Conservation (phyloP, 352 stramenopile genomes). For the Phytophthora idaei region DNA sequence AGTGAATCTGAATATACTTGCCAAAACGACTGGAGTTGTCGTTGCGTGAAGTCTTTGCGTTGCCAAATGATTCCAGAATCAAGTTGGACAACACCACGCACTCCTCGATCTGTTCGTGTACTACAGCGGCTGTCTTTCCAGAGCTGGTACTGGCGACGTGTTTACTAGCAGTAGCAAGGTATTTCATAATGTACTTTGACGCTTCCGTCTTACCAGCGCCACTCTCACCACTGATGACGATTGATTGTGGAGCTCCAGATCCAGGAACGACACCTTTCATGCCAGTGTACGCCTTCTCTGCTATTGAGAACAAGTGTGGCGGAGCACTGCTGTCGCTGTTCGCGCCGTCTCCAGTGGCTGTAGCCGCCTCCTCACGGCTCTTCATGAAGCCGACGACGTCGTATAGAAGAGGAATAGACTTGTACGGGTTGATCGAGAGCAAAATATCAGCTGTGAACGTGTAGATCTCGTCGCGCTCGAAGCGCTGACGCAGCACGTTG, state of each 20-base stretch:
- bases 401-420: slow-evolving; percentile 84
- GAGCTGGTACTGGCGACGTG: slow-evolving; percentile 34
- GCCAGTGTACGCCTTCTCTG: slow-evolving; percentile 73
- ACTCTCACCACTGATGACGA: slow-evolving; percentile 94
- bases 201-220: slow-evolving; percentile 95
- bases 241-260: slow-evolving; percentile 84
- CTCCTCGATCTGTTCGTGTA: slow-evolving; percentile 84
- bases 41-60: slow-evolving; percentile 86
- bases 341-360: slow-evolving; percentile 24
- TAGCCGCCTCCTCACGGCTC: slow-evolving; percentile 38
- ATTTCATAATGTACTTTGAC: slow-evolving; percentile 94
- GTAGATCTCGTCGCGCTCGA: slow-evolving; percentile 83
- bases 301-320: slow-evolving; percentile 84
- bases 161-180: slow-evolving; percentile 80
- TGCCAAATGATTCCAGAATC: slow-evolving; percentile 84
- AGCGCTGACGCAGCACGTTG: slow-evolving; percentile 79
- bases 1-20: slow-evolving; percentile 92
- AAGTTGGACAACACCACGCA: slow-evolving; percentile 84
- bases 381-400: slow-evolving; percentile 82
- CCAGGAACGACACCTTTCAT: slow-evolving; percentile 70
- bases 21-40: slow-evolving; percentile 92
- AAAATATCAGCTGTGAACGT: slow-evolving; percentile 88
- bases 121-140: slow-evolving; percentile 22
- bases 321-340: slow-evolving; percentile 40
- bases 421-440: slow-evolving; percentile 89